A percentile compares a stretch with the other conserved stretches of the same genome.
Conservation (phyloP, 371 early-diverging fungal species). For the Mucor circinelloides region DNA sequence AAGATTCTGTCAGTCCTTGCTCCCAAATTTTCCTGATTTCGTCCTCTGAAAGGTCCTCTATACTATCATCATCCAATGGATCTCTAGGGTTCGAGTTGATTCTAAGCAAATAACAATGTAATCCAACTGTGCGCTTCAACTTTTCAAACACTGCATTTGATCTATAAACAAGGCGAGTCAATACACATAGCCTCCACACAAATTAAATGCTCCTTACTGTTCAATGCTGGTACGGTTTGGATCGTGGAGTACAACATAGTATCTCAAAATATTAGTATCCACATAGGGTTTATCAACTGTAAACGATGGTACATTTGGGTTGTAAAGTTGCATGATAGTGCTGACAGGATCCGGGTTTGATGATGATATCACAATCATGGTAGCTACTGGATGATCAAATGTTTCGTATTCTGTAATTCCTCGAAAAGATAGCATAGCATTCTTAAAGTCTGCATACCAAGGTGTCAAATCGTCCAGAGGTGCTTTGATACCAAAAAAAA, state of each 20-base stretch:
- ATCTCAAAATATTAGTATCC: constrained; percentile 67
- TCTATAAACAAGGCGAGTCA: constrained; percentile 33
- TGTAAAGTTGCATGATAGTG: constrained; percentile 63
- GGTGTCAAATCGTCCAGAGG: constrained; percentile 66
- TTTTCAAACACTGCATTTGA: constrained; percentile 60
- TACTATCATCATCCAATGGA: constrained; percentile 28
- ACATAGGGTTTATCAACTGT: constrained; percentile 69
- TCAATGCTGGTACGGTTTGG: constrained; percentile 54
- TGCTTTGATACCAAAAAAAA: constrained; percentile 28
- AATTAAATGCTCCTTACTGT: constrained; percentile 41
- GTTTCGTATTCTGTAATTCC: constrained; percentile 89
- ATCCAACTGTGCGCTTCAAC: constrained; percentile 68
- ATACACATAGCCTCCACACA: not conserved
- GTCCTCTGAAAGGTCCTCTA: constrained; percentile 18
- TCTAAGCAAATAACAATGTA: constrained; percentile 65
- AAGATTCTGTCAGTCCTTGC: constrained; percentile 14
- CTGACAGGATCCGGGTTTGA: constrained; percentile 77
- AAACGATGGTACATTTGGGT: constrained; percentile 55
- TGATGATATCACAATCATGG: constrained; percentile 78
- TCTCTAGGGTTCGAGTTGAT: constrained; percentile 55
- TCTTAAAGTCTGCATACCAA: constrained; percentile 86
- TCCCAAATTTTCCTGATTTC: constrained; percentile 27
- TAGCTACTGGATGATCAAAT: constrained; percentile 92
- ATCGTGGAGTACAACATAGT: constrained; percentile 80
- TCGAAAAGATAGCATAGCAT: constrained; percentile 63